Evolutionary conservation across 2,329 filamentous ascomycete genomes (phyloP), one percentile per base, ranked within the genome.

Genomic region (Arthrinium puccinioides): DNA sequence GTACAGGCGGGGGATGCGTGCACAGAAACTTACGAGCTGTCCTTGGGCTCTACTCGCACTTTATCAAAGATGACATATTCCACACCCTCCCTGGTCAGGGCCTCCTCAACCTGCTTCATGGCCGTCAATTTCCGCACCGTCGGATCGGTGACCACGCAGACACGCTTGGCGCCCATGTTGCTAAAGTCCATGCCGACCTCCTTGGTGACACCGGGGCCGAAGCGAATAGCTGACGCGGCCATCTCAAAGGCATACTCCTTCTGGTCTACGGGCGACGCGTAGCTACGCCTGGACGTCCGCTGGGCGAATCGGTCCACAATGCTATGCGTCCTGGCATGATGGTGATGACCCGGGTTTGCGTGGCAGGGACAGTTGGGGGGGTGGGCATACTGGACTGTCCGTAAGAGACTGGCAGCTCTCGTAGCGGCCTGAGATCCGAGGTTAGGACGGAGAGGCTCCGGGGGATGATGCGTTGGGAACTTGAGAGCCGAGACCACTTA

Each of bases 161-260:
- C 90, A 30, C 80, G 81, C 67, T 87, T 84, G 6, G 84, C 81
- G 11, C 85, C 84, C 70, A 98, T 74, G 57, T 98, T 97, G 63
- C 80, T 83, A 49, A 97, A 82, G 62, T 98, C 92, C 92, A 97
- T 97, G 46, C 92, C 92, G 15, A 98, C 88, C 62, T 98, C 92
- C 61, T 87, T 87, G 18, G 92, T 98, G 39, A 84, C 85, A 6
- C 92, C 92, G 0, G 87, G 87, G 0, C 92, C 92, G 52, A 97
- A 98, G 10, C 92, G 80, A 54, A 98, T 96, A 20, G 84, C 87
- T 1, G 87, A 94, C 2, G 92, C 88, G 0, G 92, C 92, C 90
- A 98, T 94, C 61, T 98, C 92, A 57, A 98, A 98, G 11, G 92
- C 92, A 65, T 98, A 98, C 60, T 98, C 92, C 59, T 94, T 95